A percentile compares a stretch with the other conserved stretches of the same genome.
Conservation (phyloP, 2,329 filamentous ascomycete genomes). For the Spiromastix sp. region DNA sequence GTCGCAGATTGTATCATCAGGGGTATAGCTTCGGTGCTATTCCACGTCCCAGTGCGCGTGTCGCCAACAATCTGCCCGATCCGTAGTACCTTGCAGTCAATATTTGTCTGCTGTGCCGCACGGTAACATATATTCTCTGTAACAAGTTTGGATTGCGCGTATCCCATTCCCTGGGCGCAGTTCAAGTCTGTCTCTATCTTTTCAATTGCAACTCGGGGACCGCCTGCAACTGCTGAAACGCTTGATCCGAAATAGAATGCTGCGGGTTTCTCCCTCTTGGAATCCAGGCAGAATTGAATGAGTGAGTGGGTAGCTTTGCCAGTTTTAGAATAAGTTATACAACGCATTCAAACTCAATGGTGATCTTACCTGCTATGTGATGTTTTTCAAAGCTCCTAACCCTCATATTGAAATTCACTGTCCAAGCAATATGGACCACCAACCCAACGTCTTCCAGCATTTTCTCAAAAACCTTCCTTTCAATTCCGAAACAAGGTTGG, state of each 20-base stretch:
- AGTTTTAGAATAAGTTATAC: no score
- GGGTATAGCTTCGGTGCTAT: conserved; percentile 42
- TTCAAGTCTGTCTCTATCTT: not conserved
- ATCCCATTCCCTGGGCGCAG: no score
- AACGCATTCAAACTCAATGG: no score
- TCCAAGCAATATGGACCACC: conserved; percentile 55
- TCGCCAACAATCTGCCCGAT: conserved; percentile 45
- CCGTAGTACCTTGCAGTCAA: conserved; percentile 31
- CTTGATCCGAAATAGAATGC: conserved; percentile 44
- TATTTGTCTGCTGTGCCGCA: conserved; percentile 23
- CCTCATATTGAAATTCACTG: conserved; percentile 52
- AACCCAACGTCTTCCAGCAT: conserved; percentile 36
- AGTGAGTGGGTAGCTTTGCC: conserved; percentile 29
- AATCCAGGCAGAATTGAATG: conserved; percentile 27
- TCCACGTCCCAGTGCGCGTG: conserved; percentile 40
- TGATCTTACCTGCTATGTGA: conserved; percentile 32
- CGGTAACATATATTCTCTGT: conserved; percentile 29
- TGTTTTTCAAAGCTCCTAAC: conserved; percentile 46
- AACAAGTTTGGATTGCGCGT: conserved; percentile 34
- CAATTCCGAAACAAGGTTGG: conserved; percentile 39
- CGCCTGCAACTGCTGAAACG: no score
- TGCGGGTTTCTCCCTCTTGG: conserved; percentile 21
- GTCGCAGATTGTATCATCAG: conserved; percentile 39
- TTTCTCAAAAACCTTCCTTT: conserved; percentile 27
- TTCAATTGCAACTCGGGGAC: no score